Evolutionary conservation across 495 filamentous ascomycete species (phyloP), one percentile per base, ranked within the genome.

Genomic region (Daldinia decipiens): DNA sequence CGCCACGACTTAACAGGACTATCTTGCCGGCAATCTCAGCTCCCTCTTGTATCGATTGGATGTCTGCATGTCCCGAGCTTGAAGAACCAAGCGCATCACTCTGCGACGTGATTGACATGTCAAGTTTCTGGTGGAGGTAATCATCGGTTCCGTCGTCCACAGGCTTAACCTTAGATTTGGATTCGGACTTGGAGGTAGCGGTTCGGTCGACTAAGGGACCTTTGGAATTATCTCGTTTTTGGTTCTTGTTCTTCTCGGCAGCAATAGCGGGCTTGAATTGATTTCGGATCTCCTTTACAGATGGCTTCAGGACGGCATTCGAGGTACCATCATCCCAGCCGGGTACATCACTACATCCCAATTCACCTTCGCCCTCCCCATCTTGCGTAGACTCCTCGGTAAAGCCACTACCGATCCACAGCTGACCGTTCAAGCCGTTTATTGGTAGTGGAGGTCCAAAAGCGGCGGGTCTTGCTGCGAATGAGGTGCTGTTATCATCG

Each of bases 331-430:
- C 89, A 39, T 87, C 88, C 95, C 95, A 98, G 4, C 93, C 94
- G 1, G 93, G 92, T n/a, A 97, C 91, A 85, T 98, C 95, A 69
- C 95, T 97, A 79, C 95, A 99, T 26, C 96, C 95, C n/a, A 98
- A 83, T 82, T 99, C 94, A 0, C 95, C 93, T 74, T 93, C 92
- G 1, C 86, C 79, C 19, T 89, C 87, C 17, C 89, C 87, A 64
- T 88, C 86, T 29, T 84, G 81, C 27, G 88, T 76, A 62, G 79
- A 84, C 69, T 92, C 91, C 67, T 96, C 93, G 13, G 90, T 88
- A 80, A 97, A 97, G 6, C 93, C 93, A 79, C 90, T 94, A 11
- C 94, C 94, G 53, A 96, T 88, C 94, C 94, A 97, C 47, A 97
- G 78, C 75, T 91, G 92, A 15, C 93, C 93, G 70, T 91, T 94